phyloP scores from a whole-genome alignment of 2,329 filamentous ascomycete genomes.

The Claviceps pazoutovae region DNA sequence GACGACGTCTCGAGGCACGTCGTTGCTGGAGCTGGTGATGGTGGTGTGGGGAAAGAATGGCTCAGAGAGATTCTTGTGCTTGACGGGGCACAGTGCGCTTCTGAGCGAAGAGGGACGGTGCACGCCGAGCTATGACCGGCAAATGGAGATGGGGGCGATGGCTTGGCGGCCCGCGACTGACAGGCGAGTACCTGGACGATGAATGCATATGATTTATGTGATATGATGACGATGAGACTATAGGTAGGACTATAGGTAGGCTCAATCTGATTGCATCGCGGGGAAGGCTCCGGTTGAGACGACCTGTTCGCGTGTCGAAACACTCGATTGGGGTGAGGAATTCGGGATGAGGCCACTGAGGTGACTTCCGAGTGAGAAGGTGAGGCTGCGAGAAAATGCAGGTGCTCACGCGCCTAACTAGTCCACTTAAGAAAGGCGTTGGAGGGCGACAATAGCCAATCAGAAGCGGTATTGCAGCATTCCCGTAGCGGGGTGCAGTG shows the following conservation, averaged over 20 bases:
- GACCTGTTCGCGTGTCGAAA: too few species aligned
- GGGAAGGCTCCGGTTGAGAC: too few species aligned
- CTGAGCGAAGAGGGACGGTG: neutral
- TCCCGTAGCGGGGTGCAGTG: too few species aligned
- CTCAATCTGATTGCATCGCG: too few species aligned
- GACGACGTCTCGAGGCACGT: neutral
- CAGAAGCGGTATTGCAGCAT: neutral
- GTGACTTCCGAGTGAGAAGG: neutral
- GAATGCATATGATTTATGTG: too few species aligned
- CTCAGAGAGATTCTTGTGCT: neutral
- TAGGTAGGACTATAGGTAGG: too few species aligned
- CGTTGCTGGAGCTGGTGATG: neutral
- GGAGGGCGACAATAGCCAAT: constrained; percentile 4
- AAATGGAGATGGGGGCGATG: too few species aligned
- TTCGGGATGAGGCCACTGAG: neutral
- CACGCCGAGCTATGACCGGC: neutral
- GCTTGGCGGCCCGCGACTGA: too few species aligned
- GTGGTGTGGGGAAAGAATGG: neutral
- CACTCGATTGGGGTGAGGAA: too few species aligned
- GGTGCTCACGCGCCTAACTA: constrained; percentile 8
- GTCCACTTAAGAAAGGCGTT: neutral
- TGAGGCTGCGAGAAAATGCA: constrained; percentile 1
- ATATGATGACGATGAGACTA: too few species aligned
- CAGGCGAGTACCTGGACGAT: too few species aligned
- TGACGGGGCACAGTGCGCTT: neutral